Base-by-base conservation (phyloP, 1,284 basidiomycete genomes). In the Puccinia polysora region DNA sequence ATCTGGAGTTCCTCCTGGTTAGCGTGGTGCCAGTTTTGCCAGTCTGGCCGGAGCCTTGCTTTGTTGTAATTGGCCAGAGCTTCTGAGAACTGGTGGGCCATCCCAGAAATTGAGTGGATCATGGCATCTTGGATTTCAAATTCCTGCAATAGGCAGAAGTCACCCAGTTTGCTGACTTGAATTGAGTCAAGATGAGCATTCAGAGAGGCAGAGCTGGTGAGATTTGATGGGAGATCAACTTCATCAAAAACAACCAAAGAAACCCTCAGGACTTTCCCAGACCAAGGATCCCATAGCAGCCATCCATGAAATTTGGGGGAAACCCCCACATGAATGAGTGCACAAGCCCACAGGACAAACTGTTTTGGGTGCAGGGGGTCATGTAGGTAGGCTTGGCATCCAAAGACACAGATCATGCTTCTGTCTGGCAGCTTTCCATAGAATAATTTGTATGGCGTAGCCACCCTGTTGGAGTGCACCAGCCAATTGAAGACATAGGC, bases 321-420 rank as follows among this genome's bases (percentile, higher is more conserved):
- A 34, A 55, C n/a, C 0, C 65, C 65, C 7, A 68, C 32, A 20
- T 55, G 53, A 18, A 45, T n/a, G 1, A 53, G 18, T 2, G 23
- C 4, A 1, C 15, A 18, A 2, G 52, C 36, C 18, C 53, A 4
- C 8, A 53, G 52, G 1, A n/a, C 18, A 5, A 68, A 43, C 10
- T 68, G 40, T 14, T 55, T 55, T 8, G 7, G 1, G 10, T 45
- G 25, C 4, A 38, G 38, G 2, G 15, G 8, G 6, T 43, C n/a
- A 15, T 69, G 65, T 2, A 69, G 23, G 28, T 49, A 59, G 1
- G 65, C 65, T 10, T 32, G n/a, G 7, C 38, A 52, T 0, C 65
- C 43, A 59, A 69, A 69, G 2, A 23, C 40, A 8, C 28, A 18
- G 1, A 69, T 5, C 14, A 38, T 15, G 36, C 49, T 23, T 5